These are phyloP conservation scores for Ceratobasidium sp. DNA, from an alignment of 1,284 basidiomycete species.

Conservation along the genomic window DNA sequence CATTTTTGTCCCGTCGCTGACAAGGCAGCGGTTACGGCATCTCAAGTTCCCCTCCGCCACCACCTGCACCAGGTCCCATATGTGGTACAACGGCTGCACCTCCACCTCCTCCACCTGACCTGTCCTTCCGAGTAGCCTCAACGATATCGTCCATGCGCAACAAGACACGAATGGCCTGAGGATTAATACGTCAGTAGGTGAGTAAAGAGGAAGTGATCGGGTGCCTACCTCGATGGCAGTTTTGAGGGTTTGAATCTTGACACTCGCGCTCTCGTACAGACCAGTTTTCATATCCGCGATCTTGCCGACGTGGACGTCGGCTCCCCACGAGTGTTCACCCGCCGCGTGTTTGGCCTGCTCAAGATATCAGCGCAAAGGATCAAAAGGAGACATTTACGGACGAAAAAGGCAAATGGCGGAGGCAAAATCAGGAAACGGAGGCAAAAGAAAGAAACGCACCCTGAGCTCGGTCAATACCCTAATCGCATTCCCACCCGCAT, in stretches of 20 bases:
- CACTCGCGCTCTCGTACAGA: constrained; percentile 92
- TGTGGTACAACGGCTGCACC: too few species aligned
- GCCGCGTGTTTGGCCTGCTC: constrained; percentile 97
- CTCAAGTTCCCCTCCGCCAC: too few species aligned
- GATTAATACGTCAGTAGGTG: not conserved
- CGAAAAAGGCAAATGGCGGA: too few species aligned
- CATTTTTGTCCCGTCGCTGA: too few species aligned
- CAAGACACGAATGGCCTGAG: constrained; percentile 83
- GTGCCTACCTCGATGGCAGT: constrained; percentile 85
- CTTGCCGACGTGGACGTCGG: constrained; percentile 94
- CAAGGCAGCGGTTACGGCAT: too few species aligned
- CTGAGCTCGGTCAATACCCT: too few species aligned
- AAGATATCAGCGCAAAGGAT: constrained; percentile 57
- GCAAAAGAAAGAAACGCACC: too few species aligned
- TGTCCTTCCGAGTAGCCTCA: constrained; percentile 78
- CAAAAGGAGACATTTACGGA: too few species aligned
- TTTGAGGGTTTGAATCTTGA: constrained; percentile 98
- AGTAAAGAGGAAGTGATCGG: constrained; percentile 49
- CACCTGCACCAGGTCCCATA: too few species aligned
- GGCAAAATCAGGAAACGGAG: too few species aligned
- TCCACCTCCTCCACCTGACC: too few species aligned
- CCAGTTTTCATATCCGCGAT: constrained; percentile 94
- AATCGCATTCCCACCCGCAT: too few species aligned
- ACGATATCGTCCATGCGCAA: constrained; percentile 96
- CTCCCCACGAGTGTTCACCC: constrained; percentile 88